Percentiles rank a stretch among this genome's conserved stretches.
Conservation (phyloP, 208 protist species). For the Histomonas meleagridis region DNA sequence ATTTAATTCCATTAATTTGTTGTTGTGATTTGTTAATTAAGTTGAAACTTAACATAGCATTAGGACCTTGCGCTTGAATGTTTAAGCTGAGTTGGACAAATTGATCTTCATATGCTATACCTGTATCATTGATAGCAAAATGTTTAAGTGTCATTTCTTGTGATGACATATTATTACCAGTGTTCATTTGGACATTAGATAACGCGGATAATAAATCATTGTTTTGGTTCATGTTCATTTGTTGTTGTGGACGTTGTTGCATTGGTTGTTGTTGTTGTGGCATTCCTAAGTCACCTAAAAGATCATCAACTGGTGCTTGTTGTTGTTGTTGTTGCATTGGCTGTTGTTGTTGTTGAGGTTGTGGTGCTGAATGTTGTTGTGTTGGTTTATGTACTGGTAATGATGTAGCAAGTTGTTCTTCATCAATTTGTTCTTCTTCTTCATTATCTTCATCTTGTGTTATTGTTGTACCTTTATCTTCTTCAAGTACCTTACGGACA, state of each 20-base stretch:
- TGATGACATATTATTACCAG: no score
- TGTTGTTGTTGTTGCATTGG: background rate
- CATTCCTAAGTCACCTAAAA: no score
- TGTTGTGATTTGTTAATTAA: background rate
- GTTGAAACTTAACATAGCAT: background rate
- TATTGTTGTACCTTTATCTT: background rate
- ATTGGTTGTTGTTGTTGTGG: background rate
- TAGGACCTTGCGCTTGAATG: background rate
- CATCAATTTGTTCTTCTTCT: background rate
- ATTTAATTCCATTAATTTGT: background rate
- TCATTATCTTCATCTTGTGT: conserved; percentile 17
- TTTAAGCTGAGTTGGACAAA: background rate
- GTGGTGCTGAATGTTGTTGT: background rate
- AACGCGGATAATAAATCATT: background rate
- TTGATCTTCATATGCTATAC: background rate
- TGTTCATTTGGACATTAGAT: background rate
- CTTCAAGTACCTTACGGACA: background rate
- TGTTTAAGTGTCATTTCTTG: background rate
- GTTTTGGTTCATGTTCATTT: no score
- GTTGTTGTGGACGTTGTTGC: background rate
- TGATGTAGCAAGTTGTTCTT: background rate
- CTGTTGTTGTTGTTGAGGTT: background rate
- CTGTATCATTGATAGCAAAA: background rate
- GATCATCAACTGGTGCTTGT: no score
- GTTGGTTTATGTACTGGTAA: background rate